Conservation (phyloP, 768 basidiomycete genomes). For the Plicaturopsis crispa region DNA sequence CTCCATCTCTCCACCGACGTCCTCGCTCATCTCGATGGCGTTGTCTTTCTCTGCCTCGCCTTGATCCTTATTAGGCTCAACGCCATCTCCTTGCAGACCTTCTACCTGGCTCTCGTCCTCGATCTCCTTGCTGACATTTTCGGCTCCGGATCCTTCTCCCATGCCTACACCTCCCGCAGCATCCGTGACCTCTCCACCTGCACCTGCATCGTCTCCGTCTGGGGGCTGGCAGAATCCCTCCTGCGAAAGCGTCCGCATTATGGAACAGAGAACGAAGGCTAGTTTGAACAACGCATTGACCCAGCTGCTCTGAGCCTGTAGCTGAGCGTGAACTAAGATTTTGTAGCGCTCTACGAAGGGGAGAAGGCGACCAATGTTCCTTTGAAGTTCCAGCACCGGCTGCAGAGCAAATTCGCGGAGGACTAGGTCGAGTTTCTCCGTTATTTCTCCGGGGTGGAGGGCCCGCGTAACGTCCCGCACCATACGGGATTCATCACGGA, state of each 20-base stretch:
- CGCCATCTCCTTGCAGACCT: slow-evolving; percentile 69
- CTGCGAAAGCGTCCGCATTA: slow-evolving; percentile 64
- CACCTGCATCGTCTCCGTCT: slow-evolving; percentile 53
- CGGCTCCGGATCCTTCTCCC: slow-evolving; percentile 77
- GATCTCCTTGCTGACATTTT: slow-evolving; percentile 92
- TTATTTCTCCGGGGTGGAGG: slow-evolving; percentile 39
- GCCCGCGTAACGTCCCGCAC: slow-evolving; percentile 38
- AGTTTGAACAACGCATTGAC: slow-evolving; percentile 80
- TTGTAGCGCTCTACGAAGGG: slow-evolving; percentile 74
- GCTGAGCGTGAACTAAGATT: slow-evolving; percentile 45
- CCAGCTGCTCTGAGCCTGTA: slow-evolving; percentile 55
- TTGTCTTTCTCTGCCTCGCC: slow-evolving; percentile 54
- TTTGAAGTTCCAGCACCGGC: slow-evolving; percentile 22
- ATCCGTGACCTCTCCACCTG: slow-evolving; percentile 39
- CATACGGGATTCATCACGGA: slow-evolving; percentile 37
- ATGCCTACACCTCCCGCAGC: slow-evolving; percentile 74
- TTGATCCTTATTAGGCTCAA: slow-evolving; percentile 35
- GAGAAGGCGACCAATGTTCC: slow-evolving; percentile 36
- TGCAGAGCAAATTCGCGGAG: slow-evolving; percentile 30
- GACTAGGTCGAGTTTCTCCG: slow-evolving; percentile 29
- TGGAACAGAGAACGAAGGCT: slow-evolving; percentile 65
- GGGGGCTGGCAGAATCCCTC: slow-evolving; percentile 93
- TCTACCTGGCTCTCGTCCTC: slow-evolving; percentile 97
- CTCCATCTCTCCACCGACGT: slow-evolving; percentile 82
- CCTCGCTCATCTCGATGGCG: slow-evolving; percentile 86